These are phyloP conservation scores for Castanopsis chinensis DNA, from an alignment of 306 rosid genomes.

Conservation along the genomic window DNA sequence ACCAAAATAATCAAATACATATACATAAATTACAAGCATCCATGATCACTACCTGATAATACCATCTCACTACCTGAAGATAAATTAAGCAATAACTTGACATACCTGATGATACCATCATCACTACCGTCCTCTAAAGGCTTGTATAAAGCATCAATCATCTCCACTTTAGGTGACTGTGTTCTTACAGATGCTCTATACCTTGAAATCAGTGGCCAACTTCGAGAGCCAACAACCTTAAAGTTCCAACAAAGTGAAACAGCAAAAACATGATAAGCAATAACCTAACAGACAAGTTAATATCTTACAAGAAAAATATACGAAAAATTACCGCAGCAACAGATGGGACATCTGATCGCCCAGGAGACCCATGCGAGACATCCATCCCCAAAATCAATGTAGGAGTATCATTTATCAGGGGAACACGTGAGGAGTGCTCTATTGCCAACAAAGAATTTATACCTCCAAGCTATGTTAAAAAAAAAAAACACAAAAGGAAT, in stretches of 20 bases:
- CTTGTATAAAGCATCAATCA: constrained; percentile 84
- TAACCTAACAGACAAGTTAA: constrained; percentile 11
- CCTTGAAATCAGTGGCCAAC: constrained; percentile 88
- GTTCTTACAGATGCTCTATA: constrained; percentile 84
- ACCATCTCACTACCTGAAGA: too few relatives aligned
- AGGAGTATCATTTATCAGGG: constrained; percentile 68
- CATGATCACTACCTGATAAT: too few relatives aligned
- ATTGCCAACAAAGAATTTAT: constrained; percentile 78
- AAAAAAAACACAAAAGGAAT: constrained; percentile 32
- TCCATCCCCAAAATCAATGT: constrained; percentile 96
- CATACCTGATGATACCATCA: constrained; percentile 89
- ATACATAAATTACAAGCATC: too few relatives aligned
- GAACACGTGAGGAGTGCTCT: constrained; percentile 71
- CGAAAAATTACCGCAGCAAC: constrained; percentile 69
- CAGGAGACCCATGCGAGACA: constrained; percentile 79
- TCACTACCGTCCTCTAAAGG: constrained; percentile 67
- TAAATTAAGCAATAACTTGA: not conserved
- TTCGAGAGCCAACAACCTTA: constrained; percentile 87
- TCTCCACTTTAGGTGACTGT: constrained; percentile 79
- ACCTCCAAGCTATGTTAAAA: constrained; percentile 74
- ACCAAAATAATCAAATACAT: too few relatives aligned
- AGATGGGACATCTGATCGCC: constrained; percentile 72
- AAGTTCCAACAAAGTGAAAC: constrained; percentile 27
- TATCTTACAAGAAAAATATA: not conserved
- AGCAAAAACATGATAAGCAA: not conserved